Evolutionary conservation across 1,284 basidiomycete species (phyloP).

Genomic region (Vanrija pseudolonga): DNA sequence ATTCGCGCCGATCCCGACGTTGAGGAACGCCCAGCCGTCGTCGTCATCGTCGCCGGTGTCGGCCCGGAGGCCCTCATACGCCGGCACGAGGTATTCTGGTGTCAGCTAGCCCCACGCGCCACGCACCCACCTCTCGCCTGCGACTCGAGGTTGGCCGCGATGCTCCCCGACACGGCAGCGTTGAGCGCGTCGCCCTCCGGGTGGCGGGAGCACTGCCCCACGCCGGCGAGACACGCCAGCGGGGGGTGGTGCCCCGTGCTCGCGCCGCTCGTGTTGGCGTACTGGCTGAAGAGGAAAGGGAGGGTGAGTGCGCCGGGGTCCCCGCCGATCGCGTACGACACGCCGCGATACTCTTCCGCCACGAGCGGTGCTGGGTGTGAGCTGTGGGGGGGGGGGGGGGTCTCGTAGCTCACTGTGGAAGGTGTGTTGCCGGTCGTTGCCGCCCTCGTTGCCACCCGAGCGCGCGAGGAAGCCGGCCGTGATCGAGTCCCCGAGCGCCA

Average conservation of each 20-base stretch:
- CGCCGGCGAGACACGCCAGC: constrained; percentile 11
- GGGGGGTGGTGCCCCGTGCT: constrained; percentile 30
- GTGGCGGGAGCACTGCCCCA: constrained; percentile 18
- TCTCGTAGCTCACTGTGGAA: not conserved
- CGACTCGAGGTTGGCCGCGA: constrained; percentile 19
- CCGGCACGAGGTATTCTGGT: constrained; percentile 42
- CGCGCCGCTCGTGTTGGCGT: constrained; percentile 23
- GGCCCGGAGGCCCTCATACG: constrained; percentile 25
- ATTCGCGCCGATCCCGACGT: constrained; percentile 48
- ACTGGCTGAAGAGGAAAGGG: constrained; percentile 35
- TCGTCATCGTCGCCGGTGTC: constrained; percentile 9
- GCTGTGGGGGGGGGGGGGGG: not conserved
- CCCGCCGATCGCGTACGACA: constrained; percentile 46
- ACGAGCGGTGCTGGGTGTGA: not conserved
- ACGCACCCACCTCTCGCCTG: constrained; percentile 37
- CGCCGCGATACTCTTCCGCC: constrained; percentile 43
- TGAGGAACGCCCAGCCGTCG: constrained; percentile 47
- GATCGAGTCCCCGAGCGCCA: constrained; percentile 50
- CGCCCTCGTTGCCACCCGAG: not conserved
- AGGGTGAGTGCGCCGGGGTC: constrained; percentile 44
- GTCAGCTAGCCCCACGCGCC: not conserved
- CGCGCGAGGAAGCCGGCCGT: constrained; percentile 45
- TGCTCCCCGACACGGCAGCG: constrained; percentile 38
- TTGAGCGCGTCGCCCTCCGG: constrained; percentile 37
- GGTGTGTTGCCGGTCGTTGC: not conserved